phyloP scores from a whole-genome alignment of 2,329 filamentous ascomycete genomes.

The Periconia digitata region DNA sequence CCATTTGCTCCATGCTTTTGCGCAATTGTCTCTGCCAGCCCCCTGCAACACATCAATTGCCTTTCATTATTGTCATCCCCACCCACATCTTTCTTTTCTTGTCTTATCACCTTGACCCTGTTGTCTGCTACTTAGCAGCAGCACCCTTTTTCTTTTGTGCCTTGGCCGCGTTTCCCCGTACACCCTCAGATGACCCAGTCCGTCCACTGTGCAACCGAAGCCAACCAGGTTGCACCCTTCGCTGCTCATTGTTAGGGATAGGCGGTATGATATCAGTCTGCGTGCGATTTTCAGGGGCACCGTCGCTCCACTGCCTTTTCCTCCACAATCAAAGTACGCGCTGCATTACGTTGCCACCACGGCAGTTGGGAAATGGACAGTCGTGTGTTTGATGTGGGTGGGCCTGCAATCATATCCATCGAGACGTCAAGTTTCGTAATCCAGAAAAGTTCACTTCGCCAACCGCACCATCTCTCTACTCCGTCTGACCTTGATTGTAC shows the following conservation, averaged over 20 bases:
- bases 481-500: conserved; percentile 14
- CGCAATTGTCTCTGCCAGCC: conserved; percentile 25
- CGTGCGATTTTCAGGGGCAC: conserved; percentile 14
- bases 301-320: conserved; percentile 20
- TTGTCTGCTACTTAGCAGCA: neutral
- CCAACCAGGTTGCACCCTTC: conserved; percentile 1
- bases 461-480: neutral
- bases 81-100: neutral
- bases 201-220: too few relatives aligned
- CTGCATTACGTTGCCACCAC: conserved; percentile 6
- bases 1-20: conserved; percentile 19
- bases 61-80: neutral
- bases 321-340: conserved; percentile 6
- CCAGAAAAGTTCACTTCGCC: conserved; percentile 4
- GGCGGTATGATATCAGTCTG: conserved; percentile 1
- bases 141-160: neutral
- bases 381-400: conserved; percentile 5
- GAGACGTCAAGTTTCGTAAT: conserved; percentile 7
- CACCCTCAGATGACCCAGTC: too few relatives aligned
- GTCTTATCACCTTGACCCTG: neutral
- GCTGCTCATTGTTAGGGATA: too few relatives aligned
- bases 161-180: too few relatives aligned
- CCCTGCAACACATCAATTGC: conserved; percentile 6
- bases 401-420: conserved; percentile 3
- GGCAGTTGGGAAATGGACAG: conserved; percentile 2